These are phyloP conservation scores for Yamadazyma siamensis DNA, from an alignment of 1,139 yeast species.

Conservation along the genomic window DNA sequence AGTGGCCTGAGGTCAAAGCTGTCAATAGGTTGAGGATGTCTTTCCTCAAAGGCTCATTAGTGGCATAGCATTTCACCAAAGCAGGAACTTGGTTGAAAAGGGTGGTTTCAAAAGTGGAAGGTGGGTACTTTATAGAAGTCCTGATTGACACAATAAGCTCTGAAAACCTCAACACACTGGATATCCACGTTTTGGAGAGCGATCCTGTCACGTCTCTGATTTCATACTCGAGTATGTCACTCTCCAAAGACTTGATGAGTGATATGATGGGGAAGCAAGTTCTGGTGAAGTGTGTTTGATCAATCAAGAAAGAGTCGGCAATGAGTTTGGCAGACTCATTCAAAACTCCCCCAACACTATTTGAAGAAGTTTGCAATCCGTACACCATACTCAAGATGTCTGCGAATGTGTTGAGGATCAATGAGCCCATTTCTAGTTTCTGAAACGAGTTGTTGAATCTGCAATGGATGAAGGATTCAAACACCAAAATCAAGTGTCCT, in stretches of 20 bases:
- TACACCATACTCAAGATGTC: constrained; percentile 53
- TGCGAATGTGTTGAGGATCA: constrained; percentile 54
- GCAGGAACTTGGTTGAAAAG: constrained; percentile 56
- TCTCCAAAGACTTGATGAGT: constrained; percentile 47
- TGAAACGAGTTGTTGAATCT: constrained; percentile 55
- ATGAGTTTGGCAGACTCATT: constrained; percentile 49
- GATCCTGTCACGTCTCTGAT: constrained; percentile 40
- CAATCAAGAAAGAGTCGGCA: constrained; percentile 53
- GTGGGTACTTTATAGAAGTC: constrained; percentile 40
- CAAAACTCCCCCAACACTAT: constrained; percentile 44
- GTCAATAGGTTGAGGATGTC: constrained; percentile 58
- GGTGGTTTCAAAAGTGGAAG: constrained; percentile 63
- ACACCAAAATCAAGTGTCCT: constrained; percentile 58
- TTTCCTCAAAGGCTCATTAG: constrained; percentile 45
- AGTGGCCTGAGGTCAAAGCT: constrained; percentile 56
- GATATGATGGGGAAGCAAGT: constrained; percentile 55
- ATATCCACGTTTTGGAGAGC: constrained; percentile 45
- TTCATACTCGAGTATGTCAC: constrained; percentile 34
- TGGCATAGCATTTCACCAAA: constrained; percentile 59
- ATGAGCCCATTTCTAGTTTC: constrained; percentile 59
- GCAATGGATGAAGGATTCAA: constrained; percentile 75
- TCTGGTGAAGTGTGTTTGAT: constrained; percentile 48
- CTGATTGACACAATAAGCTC: constrained; percentile 52
- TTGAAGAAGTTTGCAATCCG: constrained; percentile 47
- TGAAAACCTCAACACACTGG: constrained; percentile 38